phyloP scores from a whole-genome alignment of 306 rosid species.

The Trifolium pratense region DNA sequence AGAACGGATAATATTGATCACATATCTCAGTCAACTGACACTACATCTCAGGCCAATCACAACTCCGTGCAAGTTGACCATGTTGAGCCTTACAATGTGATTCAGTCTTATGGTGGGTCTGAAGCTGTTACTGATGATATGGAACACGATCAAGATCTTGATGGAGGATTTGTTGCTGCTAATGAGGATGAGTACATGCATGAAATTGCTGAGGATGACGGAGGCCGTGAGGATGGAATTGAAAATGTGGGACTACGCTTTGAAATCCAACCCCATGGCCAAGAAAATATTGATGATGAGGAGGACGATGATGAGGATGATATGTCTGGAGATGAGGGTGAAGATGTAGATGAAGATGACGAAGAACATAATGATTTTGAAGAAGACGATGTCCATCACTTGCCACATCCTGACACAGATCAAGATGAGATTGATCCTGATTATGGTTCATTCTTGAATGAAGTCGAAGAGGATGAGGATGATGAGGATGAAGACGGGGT shows the following conservation, averaged over 20 bases:
- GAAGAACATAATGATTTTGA: slow-evolving; percentile 94
- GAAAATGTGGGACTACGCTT: slow-evolving; percentile 70
- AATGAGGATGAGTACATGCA: slow-evolving; percentile 87
- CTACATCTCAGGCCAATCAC: slow-evolving; percentile 64
- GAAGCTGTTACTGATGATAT: slow-evolving; percentile 93
- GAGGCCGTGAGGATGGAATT: slow-evolving; percentile 70
- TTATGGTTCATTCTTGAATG: slow-evolving; percentile 66
- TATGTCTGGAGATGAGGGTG: slow-evolving; percentile 95
- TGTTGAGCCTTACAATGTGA: slow-evolving; percentile 61
- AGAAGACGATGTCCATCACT: slow-evolving; percentile 85
- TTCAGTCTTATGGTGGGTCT: slow-evolving; percentile 81
- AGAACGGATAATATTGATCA: slow-evolving; percentile 58
- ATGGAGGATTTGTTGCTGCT: slow-evolving; percentile 69
- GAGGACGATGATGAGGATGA: slow-evolving; percentile 77
- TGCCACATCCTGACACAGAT: slow-evolving; percentile 91
- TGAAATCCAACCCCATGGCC: slow-evolving; percentile 81
- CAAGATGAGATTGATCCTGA: slow-evolving; percentile 89
- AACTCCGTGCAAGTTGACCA: slow-evolving; percentile 64
- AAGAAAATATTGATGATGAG: slow-evolving; percentile 80
- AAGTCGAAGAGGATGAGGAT: slow-evolving; percentile 75
- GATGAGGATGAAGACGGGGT: slow-evolving; percentile 97
- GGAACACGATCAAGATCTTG: slow-evolving; percentile 97
- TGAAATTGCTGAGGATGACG: slow-evolving; percentile 72
- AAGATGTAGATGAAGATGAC: slow-evolving; percentile 88
- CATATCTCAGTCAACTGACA: slow-evolving; percentile 67